Base-by-base conservation (phyloP, 2,329 filamentous ascomycete species). In the Colletotrichum shisoi region DNA sequence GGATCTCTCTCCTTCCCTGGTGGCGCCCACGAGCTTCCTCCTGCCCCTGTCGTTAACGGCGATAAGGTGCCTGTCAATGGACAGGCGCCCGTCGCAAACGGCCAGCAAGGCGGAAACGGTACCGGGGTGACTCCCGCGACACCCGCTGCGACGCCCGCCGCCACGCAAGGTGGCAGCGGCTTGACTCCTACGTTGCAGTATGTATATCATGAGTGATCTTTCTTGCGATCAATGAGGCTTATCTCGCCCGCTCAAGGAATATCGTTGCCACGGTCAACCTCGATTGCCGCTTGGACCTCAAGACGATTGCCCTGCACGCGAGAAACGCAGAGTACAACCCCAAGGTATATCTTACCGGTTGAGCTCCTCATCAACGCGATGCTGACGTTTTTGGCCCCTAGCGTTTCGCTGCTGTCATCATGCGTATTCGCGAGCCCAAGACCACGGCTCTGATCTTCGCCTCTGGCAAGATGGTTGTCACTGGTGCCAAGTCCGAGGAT, bases 381-480 rank as follows among this genome's bases (percentile, higher is more conserved):
- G 74, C 78, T 81, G 75, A 79, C 75, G 71, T 37, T 48, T 44
- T 62, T 69, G 68, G 70, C 71, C 70, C 72, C 71, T 73, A 96
- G 93, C 94, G 94, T 91, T 98, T 98, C 78, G 95, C 94, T 74
- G 94, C 94, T 77, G 94, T 98, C 72, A 98, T 99, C 80, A 98
- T 99, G 95, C 93, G 95, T 83, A 99, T 99, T 73, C 94, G 95
- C 76, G 95, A 99, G 76, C 95, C 95, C 69, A 99, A 99, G 85
- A 99, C 95, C 4, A 99, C 95, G 2, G 95, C 95, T 6, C 83
- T 99, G 64, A 98, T 99, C 84, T 99, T 99, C 75, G 95, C 95
- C 67, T 96, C 91, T 1, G 95, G 95, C 81, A 99, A 99, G 87
- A 98, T 99, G 95, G 95, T 98, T 53, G 95, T 98, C 17, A 98